Conservation (phyloP, 306 rosid genomes). For the Vigna nakashimae region DNA sequence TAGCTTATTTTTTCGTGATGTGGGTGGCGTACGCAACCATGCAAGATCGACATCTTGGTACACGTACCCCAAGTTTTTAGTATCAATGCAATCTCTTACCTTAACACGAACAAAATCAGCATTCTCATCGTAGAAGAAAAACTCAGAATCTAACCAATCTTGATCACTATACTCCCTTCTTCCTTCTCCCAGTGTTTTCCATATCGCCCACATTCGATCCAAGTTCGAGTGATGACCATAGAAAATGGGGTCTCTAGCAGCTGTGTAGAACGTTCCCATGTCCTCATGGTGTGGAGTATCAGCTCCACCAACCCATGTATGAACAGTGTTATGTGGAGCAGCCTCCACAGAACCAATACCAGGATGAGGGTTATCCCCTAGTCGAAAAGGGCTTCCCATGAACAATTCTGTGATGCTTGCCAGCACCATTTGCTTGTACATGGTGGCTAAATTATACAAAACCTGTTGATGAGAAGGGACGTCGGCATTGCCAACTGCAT, state of each 20-base stretch:
- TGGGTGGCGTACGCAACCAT: conserved; percentile 19
- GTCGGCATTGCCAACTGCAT: accelerated
- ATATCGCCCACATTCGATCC: conserved; percentile 70
- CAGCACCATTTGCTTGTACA: conserved; percentile 55
- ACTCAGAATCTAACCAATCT: conserved; percentile 67
- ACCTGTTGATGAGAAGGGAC: conserved; percentile 1
- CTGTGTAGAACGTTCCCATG: conserved; percentile 83
- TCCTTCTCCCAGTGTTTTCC: conserved; percentile 66
- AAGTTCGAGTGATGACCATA: conserved; percentile 66
- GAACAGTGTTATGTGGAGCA: conserved; percentile 69
- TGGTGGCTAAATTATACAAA: conserved; percentile 38
- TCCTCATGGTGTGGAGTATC: conserved; percentile 55
- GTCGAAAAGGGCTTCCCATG: conserved; percentile 60
- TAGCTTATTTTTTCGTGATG: conserved; percentile 8
- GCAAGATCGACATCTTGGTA: conserved; percentile 62
- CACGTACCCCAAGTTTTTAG: conserved; percentile 59
- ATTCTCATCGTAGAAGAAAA: conserved; percentile 76
- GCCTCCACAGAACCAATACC: conserved; percentile 60
- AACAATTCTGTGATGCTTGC: conserved; percentile 47
- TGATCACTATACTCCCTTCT: conserved; percentile 39
- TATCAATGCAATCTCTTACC: conserved; percentile 62
- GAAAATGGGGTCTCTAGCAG: conserved; percentile 82
- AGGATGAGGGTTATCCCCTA: conserved; percentile 60
- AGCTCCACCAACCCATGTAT: conserved; percentile 62
- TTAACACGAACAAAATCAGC: conserved; percentile 58